Evolutionary conservation across 2,329 filamentous ascomycete genomes (phyloP), one percentile per base, ranked within the genome.

Genomic region (Neophaeococcomyces mojaviensis): DNA sequence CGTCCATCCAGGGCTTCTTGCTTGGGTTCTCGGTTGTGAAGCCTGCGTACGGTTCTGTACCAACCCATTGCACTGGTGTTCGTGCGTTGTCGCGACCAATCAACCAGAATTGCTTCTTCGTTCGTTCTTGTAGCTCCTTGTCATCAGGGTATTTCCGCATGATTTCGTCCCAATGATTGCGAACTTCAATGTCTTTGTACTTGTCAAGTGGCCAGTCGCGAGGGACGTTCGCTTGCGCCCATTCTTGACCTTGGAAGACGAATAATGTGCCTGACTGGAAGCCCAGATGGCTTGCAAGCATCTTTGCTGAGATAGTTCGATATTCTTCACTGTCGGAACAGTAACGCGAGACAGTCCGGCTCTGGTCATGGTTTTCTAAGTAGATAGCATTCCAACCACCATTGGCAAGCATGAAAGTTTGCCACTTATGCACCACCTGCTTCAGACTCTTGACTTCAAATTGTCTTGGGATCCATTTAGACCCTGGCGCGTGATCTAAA

Each of bases 21-120:
- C 24, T 22, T 22, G 35, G 43, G 22, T 41, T 37, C 18, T 39
- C 24, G 3, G 48, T 36, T 8, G 78, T 80, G 65, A 86, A 86
- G 1, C 82, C 82, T 0, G 77, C 79, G 51, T 81, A 71, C 4
- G 39, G 44, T 1, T 67, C 60, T 18, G 47, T 46, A 0, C 61
- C 68, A 46, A 71, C 71, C 82, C 82, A 86, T 52, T 82, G 79
- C 67, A 87, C 78, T 0, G 82, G 82, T 3, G 78, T 73, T n/a
- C 82, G 71, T 7, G 79, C 73, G 57, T 86, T 78, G 59, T 86
- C 82, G 12, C 53, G 39, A 2, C 47, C 53, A 15, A 58, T 42
- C 39, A 35, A 24, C 24, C 51, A 44, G 24, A 43, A 39, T 24
- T 53, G 37, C 13, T 44, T 38, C 33, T 44, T 37, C 20, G 39